Evolutionary conservation across 2,329 filamentous ascomycete species (phyloP).

Genomic region (Corinectria fuckeliana): DNA sequence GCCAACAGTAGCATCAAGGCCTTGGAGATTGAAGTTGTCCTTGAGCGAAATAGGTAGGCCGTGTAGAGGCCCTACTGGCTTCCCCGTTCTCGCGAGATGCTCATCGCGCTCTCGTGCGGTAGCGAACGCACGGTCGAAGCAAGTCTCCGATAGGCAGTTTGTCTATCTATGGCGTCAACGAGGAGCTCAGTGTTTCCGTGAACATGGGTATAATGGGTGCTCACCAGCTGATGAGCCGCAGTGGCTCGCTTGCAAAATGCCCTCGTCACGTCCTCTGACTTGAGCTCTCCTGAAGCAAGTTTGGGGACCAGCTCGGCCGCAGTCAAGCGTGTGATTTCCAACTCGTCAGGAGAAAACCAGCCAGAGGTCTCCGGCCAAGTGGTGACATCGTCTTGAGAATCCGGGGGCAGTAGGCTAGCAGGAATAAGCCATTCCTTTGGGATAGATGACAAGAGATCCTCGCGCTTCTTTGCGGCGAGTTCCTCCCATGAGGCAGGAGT

Average conservation of each 20-base stretch:
- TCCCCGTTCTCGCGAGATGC: constrained; percentile 54
- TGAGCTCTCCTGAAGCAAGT: constrained; percentile 46
- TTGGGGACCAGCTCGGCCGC: constrained; percentile 44
- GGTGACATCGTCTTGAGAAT: constrained; percentile 58
- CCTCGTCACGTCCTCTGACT: constrained; percentile 48
- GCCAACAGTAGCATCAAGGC: constrained; percentile 67
- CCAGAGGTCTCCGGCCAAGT: constrained; percentile 62
- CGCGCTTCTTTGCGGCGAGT: constrained; percentile 24
- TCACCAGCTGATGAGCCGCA: constrained; percentile 59
- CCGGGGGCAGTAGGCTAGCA: constrained; percentile 57
- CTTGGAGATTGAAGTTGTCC: constrained; percentile 70
- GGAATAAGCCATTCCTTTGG: constrained; percentile 66
- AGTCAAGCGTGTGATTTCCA: constrained; percentile 55
- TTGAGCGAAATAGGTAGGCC: constrained; percentile 71
- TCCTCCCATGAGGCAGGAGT: constrained; percentile 24
- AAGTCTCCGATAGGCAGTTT: constrained; percentile 60
- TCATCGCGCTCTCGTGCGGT: constrained; percentile 57
- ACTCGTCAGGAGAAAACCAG: constrained; percentile 60
- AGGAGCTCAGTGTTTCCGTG: too few relatives aligned
- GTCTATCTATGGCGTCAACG: constrained; percentile 39
- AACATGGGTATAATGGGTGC: too few relatives aligned
- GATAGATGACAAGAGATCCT: constrained; percentile 50
- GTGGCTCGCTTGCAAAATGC: constrained; percentile 63
- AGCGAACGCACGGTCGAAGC: constrained; percentile 59
- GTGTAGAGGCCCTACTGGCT: constrained; percentile 67